phyloP scores from a whole-genome alignment of 2,329 filamentous ascomycete species.

The Lithohypha guttulata region DNA sequence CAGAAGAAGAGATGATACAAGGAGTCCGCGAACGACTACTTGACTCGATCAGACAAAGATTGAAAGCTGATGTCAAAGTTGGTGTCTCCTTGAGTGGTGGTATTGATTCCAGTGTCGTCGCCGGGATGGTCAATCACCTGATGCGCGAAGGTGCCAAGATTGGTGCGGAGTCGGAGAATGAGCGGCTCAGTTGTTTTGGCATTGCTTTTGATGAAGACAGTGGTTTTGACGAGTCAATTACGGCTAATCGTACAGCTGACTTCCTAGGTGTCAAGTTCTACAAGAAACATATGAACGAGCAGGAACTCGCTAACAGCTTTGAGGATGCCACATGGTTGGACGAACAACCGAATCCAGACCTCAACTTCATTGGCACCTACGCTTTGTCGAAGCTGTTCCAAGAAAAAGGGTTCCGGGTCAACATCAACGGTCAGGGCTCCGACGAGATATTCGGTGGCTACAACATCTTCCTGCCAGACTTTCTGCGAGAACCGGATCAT shows the following conservation, averaged over 20 bases:
- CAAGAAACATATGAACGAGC: slow-evolving; percentile 36
- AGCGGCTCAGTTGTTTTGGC: slow-evolving; percentile 39
- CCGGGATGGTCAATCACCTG: slow-evolving; percentile 46
- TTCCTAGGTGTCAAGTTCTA: slow-evolving; percentile 37
- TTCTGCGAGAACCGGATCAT: slow-evolving; percentile 39
- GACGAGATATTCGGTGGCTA: slow-evolving; percentile 49
- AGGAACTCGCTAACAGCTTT: slow-evolving; percentile 32
- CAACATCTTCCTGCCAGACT: slow-evolving; percentile 36
- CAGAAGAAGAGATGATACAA: slow-evolving; percentile 41
- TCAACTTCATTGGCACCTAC: slow-evolving; percentile 44
- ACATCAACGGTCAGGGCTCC: slow-evolving; percentile 43
- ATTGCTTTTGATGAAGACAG: slow-evolving; percentile 42
- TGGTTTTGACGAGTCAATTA: slow-evolving; percentile 41
- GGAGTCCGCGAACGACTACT: slow-evolving; percentile 41
- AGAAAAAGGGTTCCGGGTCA: slow-evolving; percentile 41
- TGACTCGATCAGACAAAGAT: slow-evolving; percentile 42
- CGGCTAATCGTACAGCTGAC: slow-evolving; percentile 39
- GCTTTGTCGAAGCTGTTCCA: slow-evolving; percentile 38
- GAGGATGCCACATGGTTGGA: slow-evolving; percentile 37
- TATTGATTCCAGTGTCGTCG: slow-evolving; percentile 47
- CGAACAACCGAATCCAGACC: slow-evolving; percentile 38
- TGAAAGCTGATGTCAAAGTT: slow-evolving; percentile 47
- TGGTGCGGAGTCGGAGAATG: slow-evolving; percentile 34
- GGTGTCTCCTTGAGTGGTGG: slow-evolving; percentile 49
- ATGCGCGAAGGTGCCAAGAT: slow-evolving; percentile 37